Evolutionary conservation across 768 basidiomycete genomes (phyloP).

Genomic region (Russula compacta): DNA sequence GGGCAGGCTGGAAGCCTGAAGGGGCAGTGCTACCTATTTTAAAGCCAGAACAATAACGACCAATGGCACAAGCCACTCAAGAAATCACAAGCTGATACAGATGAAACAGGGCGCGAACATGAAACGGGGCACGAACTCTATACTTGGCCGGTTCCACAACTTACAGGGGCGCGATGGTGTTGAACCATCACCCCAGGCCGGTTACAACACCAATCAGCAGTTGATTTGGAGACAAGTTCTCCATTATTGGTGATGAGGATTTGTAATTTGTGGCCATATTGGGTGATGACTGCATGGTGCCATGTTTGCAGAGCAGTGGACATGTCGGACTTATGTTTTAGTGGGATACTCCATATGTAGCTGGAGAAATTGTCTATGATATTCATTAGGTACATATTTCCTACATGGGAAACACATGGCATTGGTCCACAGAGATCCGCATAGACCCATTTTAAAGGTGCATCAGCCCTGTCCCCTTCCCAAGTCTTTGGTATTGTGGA

Average conservation of each 20-base stretch:
- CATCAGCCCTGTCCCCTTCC: not conserved
- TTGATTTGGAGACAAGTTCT: not conserved
- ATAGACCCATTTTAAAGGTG: not conserved
- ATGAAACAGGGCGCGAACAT: too few species aligned
- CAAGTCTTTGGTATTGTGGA: not conserved
- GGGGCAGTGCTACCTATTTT: too few species aligned
- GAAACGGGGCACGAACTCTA: too few species aligned
- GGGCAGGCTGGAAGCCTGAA: too few species aligned
- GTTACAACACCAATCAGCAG: not conserved
- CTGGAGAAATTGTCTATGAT: not conserved
- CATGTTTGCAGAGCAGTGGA: rapidly evolving
- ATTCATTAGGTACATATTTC: not conserved
- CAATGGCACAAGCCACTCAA: too few species aligned
- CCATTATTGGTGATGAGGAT: not conserved
- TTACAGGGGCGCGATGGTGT: too few species aligned
- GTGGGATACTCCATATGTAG: not conserved
- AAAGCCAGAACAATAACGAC: too few species aligned
- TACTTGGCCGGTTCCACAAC: too few species aligned
- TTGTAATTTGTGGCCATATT: not conserved
- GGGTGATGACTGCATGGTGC: not conserved
- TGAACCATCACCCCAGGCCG: too few species aligned
- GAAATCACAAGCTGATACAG: too few species aligned
- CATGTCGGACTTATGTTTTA: not conserved
- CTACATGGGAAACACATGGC: not conserved
- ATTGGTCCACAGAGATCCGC: not conserved